Percentiles rank a stretch among this genome's conserved stretches.
phyloP scores from a whole-genome alignment of 257 asterid genomes.

The Solanum piurae region DNA sequence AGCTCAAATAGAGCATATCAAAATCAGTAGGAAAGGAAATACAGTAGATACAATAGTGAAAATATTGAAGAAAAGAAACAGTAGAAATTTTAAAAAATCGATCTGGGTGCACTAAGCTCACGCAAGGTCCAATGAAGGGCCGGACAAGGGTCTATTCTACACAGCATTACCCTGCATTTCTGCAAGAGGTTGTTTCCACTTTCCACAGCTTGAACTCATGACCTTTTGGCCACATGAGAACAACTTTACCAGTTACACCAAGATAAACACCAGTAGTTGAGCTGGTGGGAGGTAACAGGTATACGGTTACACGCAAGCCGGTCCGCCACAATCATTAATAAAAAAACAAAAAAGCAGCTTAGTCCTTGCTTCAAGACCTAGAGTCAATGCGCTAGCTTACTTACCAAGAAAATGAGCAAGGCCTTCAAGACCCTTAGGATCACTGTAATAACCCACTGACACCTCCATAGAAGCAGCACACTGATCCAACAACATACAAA shows the following conservation, averaged over 20 bases:
- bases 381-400: background rate
- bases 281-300: background rate
- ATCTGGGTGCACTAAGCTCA: background rate
- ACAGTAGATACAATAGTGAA: background rate
- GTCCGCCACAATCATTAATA: background rate
- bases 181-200: background rate
- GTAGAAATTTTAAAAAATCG: background rate
- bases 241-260: background rate
- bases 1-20: background rate
- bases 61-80: background rate
- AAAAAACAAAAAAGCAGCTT: background rate
- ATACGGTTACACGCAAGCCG: background rate
- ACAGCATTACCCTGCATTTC: background rate
- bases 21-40: background rate
- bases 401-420: constrained; percentile 98
- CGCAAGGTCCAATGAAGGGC: background rate
- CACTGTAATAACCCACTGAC: constrained; percentile 79
- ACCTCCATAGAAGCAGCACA: constrained; percentile 97
- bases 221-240: background rate
- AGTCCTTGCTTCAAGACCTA: background rate
- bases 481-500: constrained; percentile 20
- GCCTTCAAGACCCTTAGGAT: constrained; percentile 91
- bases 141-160: background rate
- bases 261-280: background rate
- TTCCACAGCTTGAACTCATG: background rate